Evolutionary conservation across 176 grass and related monocot genomes (phyloP).

Genomic region (Ampelocalamus luodianensis): DNA sequence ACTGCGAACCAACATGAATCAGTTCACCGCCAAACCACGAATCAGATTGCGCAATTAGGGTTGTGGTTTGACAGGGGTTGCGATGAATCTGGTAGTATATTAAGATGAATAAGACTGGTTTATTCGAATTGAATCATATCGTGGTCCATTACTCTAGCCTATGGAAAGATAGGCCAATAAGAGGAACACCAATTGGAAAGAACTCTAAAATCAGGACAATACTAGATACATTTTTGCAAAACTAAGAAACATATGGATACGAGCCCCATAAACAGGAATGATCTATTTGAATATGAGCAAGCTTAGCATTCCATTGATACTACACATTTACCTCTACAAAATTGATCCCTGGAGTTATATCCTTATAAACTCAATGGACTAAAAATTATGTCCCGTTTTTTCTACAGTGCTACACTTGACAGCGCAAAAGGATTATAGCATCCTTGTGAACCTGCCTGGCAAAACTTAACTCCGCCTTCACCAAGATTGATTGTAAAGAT

Average conservation of each 20-base stretch:
- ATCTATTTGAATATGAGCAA: not conserved
- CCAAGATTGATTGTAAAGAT: conserved; percentile 19
- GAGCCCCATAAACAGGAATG: not conserved
- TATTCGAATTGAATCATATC: not conserved
- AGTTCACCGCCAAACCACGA: not conserved
- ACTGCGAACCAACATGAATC: not conserved
- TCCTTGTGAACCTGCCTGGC: not conserved
- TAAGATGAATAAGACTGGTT: not conserved
- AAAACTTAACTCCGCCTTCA: conserved; percentile 1
- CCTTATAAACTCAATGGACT: not conserved
- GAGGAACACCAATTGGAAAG: conserved; percentile 8
- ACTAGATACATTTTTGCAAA: not conserved
- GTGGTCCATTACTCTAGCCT: not conserved
- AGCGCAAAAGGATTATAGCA: not conserved
- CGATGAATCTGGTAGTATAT: not conserved
- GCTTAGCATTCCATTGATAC: conserved; percentile 4
- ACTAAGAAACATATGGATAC: not conserved
- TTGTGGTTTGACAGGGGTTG: not conserved
- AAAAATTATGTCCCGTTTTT: not conserved
- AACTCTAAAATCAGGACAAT: conserved; percentile 10
- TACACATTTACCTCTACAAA: conserved; percentile 23
- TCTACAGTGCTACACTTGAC: not conserved
- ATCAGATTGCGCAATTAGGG: not conserved
- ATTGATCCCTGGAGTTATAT: conserved; percentile 3
- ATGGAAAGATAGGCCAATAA: not conserved